These are phyloP conservation scores for Kokia cookei DNA, from an alignment of 441 rosid genomes.

Conservation along the genomic window DNA sequence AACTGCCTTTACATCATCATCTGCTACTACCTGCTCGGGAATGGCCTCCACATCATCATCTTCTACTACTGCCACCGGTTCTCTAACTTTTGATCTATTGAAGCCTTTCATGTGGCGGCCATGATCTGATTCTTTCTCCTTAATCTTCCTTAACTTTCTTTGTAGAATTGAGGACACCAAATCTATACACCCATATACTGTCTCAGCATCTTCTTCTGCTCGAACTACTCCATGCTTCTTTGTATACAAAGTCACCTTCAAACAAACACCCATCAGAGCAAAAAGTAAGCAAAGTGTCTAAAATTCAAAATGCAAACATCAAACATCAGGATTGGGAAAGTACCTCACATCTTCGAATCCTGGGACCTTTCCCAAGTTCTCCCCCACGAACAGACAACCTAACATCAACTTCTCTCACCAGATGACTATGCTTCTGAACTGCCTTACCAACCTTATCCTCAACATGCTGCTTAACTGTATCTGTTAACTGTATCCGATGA, in stretches of 20 bases:
- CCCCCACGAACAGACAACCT: slow-evolving; percentile 84
- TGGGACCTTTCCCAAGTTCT: slow-evolving; percentile 90
- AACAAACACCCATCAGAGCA: neutral
- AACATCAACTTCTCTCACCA: slow-evolving; percentile 86
- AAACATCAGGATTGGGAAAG: neutral
- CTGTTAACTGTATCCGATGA: slow-evolving; percentile 44
- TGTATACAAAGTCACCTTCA: slow-evolving; percentile 77
- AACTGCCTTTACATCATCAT: slow-evolving; percentile 28
- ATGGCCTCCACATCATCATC: slow-evolving; percentile 27
- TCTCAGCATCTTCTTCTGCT: slow-evolving; percentile 87
- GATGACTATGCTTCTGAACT: slow-evolving; percentile 77
- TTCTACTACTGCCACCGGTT: slow-evolving; percentile 34
- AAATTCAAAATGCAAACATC: neutral
- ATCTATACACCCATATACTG: slow-evolving; percentile 68
- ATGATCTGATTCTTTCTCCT: slow-evolving; percentile 89
- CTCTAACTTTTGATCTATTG: slow-evolving; percentile 54
- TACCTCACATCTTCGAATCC: slow-evolving; percentile 87
- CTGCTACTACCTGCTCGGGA: slow-evolving; percentile 11
- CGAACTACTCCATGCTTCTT: slow-evolving; percentile 94
- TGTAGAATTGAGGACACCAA: slow-evolving; percentile 71
- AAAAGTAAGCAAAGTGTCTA: neutral
- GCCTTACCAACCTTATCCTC: slow-evolving; percentile 90
- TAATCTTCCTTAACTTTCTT: slow-evolving; percentile 88
- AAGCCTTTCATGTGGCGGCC: slow-evolving; percentile 91
- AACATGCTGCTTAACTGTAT: slow-evolving; percentile 57